Evolutionary conservation across 495 filamentous ascomycete genomes (phyloP), one percentile per base, ranked within the genome.

Genomic region (Pseudoneurospora amorphoporcata): DNA sequence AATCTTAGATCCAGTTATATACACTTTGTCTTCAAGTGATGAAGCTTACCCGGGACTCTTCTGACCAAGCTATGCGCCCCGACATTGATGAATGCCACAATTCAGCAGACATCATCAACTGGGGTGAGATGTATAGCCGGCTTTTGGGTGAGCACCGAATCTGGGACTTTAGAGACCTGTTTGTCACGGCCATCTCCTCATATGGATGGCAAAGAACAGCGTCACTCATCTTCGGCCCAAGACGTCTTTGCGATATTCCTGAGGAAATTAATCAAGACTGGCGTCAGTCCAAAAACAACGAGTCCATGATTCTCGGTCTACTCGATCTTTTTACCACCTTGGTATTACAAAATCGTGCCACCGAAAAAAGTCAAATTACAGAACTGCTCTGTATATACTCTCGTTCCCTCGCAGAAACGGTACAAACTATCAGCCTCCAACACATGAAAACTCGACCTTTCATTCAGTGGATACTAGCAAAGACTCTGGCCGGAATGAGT

Each of bases 81-180:
- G 17, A 29, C 17, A 32, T 4, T 37, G 35, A 58, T 69, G 35
- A 12, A 41, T 12, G 8, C 17, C 17, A 29, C 45, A 3, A 68
- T n/a, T 39, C 39, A 10, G 38, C 16, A 8, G 29, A 29, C 16
- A 40, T 70, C 2, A 71, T 72, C 17, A 32, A 75, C 14, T 77
- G 72, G 72, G 39, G 43, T 2, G 37, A 53, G n/a, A 29, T 78
- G 17, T 77, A 78, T 40, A 42, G 45, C 19, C 45, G 71, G 2
- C 53, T 78, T 14, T 47, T 72, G 1, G 40, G 45, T 2, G 71
- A 77, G 16, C 23, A 68, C 12, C 72, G 72, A 3, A 70, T 78
- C 16, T 78, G 77, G 77, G 74, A 77, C 40, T 70, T 77, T 14
- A 72, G 68, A 12, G 77, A 78, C 40, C 72, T 78, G 3, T 58